Base-by-base conservation (phyloP, 495 filamentous ascomycete species). In the Elasticomyces elasticus region DNA sequence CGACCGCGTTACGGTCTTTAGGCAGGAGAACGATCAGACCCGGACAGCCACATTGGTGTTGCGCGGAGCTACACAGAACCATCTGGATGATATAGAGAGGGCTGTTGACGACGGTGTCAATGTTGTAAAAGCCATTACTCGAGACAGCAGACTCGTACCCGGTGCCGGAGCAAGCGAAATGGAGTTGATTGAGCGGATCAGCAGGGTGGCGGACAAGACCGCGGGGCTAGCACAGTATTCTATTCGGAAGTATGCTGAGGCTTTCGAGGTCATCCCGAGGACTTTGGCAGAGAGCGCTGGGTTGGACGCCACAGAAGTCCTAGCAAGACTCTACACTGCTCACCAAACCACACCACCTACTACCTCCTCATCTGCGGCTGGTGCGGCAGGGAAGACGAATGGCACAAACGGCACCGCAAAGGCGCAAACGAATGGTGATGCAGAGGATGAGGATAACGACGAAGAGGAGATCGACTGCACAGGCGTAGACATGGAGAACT, bases 21-120 rank as follows among this genome's bases (percentile, higher is more conserved):
- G 94, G 59, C 94, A 99, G 76, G 92, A 97, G 71, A 83, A 88
- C 65, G 87, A 96, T 56, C 76, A 79, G 19, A 96, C 94, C 5
- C 81, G 87, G 60, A 99, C 94, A 42, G 86, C 94, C 13, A 99
- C 94, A 4, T 80, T 99, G 31, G 90, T 99, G 41, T 82, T 99
- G 55, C 82, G 94, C 49, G 94, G 94, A 40, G 94, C 94, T 11
- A 99, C 94, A 11, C 89, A 95, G 70, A 97, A 99, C 70, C 87
- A 96, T 67, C 81, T 99, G 38, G 94, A 99, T 62, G 94, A 99
- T 56, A 79, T 99, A 37, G 94, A 99, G 76, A 81, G 94, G 52
- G 94, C 94, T 46, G 89, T 99, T 28, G 94, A 99, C 62, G 94
- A 99, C 64, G 94, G 94, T 56, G 94, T 99, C 63, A 99, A 95